Base-by-base conservation (phyloP, 1,284 basidiomycete species). In the Ustanciosporium gigantosporum region DNA sequence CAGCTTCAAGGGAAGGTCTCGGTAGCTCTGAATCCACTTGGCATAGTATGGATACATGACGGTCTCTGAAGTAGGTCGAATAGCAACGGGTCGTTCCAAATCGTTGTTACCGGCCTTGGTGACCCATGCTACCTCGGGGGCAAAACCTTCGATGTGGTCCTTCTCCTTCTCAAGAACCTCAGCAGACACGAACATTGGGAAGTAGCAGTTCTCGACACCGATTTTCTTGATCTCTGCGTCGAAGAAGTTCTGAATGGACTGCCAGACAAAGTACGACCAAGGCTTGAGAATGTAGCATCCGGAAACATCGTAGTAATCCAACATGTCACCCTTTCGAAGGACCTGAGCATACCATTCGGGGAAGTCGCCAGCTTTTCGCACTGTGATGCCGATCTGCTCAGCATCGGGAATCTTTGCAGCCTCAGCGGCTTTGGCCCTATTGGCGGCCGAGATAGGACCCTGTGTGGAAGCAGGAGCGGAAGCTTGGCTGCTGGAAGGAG, bases 111-210 rank as follows among this genome's bases (percentile, higher is more conserved):
- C 94, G 41, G 94, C 94, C 80, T 85, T 84, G 35, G 95, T 99
- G 45, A 99, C 95, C 95, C 94, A 99, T 21, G 94, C 95, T 25
- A 99, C 95, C 80, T 99, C 94, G 2, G 94, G 93, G 58, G 94
- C 95, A 80, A 99, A 99, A n/a, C 94, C 94, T 79, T 97, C 95
- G 62, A 99, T 92, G 79, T 99, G 94, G 74, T 98, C 88, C 82
- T 98, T 98, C 80, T 99, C 94, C 38, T 88, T 84, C 80, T 99
- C 93, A 44, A 99, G 85, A 27, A 95, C 90, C 56, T 90, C 90
- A 47, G 84, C 81, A 0, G 92, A 95, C 41, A 99, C 90, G 73
- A 98, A 97, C 91, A 98, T 96, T 14, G 94, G 95, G 84, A 99
- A 99, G 78, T 96, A 99, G 34, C 91, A 88, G 80, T 98, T 97